Evolutionary conservation across 2,329 filamentous ascomycete species (phyloP).

Genomic region (Didymella keratinophila): DNA sequence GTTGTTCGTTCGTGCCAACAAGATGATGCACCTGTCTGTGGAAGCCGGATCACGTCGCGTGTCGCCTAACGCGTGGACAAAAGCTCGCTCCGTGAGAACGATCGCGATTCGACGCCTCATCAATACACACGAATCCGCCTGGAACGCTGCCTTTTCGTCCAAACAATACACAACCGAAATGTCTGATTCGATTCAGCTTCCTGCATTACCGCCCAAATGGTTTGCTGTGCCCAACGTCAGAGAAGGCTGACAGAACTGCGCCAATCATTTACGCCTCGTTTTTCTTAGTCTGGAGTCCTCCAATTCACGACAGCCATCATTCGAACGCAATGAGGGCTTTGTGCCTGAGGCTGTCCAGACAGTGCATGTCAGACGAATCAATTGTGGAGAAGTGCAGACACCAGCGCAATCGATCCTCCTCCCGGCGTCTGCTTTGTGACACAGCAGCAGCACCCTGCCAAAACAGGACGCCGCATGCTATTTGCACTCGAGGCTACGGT

Average conservation of each 20-base stretch:
- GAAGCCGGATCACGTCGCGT: background rate
- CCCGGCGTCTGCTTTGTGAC: background rate
- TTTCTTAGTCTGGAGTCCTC: slow-evolving; percentile 24
- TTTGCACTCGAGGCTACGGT: background rate
- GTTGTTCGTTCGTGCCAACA: too few species aligned
- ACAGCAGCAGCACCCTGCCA: background rate
- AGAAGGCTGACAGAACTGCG: slow-evolving; percentile 27
- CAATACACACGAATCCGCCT: background rate
- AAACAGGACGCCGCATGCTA: background rate
- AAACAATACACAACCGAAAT: too few species aligned
- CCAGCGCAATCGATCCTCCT: background rate
- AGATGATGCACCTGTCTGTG: background rate
- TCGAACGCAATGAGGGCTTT: background rate
- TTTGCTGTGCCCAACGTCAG: slow-evolving; percentile 27
- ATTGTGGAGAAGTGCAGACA: background rate
- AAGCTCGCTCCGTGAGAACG: background rate
- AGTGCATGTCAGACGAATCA: background rate
- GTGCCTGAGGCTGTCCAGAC: background rate
- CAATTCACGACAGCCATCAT: slow-evolving; percentile 6
- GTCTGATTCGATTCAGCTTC: background rate
- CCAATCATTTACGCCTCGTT: slow-evolving; percentile 36
- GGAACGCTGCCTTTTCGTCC: background rate
- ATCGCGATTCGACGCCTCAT: slow-evolving; percentile 5
- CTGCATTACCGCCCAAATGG: slow-evolving; percentile 28
- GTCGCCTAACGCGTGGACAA: slow-evolving; percentile 1